phyloP scores from a whole-genome alignment of 2,329 filamentous ascomycete genomes.

The Ceratocystis cacaofunesta region DNA sequence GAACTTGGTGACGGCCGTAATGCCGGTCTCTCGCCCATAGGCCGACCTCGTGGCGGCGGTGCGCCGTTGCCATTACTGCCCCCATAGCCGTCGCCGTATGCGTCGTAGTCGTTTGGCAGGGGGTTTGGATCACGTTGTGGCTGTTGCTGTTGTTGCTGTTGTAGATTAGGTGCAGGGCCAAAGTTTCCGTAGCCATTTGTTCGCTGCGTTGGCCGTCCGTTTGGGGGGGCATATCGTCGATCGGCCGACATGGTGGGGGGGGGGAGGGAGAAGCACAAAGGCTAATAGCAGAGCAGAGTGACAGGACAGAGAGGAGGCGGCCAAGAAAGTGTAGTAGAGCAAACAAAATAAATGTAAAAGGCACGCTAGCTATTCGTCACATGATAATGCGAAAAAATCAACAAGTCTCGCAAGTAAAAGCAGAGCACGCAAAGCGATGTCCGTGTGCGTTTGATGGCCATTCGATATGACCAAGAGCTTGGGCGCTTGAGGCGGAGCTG shows the following conservation, averaged over 20 bases:
- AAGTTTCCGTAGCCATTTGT: slow-evolving; percentile 33
- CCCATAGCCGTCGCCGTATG: slow-evolving; percentile 33
- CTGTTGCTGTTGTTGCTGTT: not conserved
- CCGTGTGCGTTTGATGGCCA: not conserved
- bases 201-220: slow-evolving; percentile 11
- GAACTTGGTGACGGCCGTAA: not conserved
- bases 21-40: slow-evolving; percentile 10
- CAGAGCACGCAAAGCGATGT: not conserved
- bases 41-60: slow-evolving; percentile 15
- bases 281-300: not conserved
- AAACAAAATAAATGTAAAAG: not conserved
- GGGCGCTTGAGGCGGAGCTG: not conserved
- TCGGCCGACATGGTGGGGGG: slow-evolving; percentile 11
- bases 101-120: slow-evolving; percentile 33
- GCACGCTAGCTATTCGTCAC: not conserved
- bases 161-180: slow-evolving; percentile 19
- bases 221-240: slow-evolving; percentile 11
- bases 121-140: slow-evolving; percentile 3
- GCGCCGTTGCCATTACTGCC: slow-evolving; percentile 22
- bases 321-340: not conserved
- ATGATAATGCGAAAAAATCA: slow-evolving; percentile 9
- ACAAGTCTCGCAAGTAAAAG: not conserved
- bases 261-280: not conserved
- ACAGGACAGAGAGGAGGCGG: not conserved
- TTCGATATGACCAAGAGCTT: not conserved